Evolutionary conservation across 768 basidiomycete genomes (phyloP).

Genomic region (Leccinum boreale): DNA sequence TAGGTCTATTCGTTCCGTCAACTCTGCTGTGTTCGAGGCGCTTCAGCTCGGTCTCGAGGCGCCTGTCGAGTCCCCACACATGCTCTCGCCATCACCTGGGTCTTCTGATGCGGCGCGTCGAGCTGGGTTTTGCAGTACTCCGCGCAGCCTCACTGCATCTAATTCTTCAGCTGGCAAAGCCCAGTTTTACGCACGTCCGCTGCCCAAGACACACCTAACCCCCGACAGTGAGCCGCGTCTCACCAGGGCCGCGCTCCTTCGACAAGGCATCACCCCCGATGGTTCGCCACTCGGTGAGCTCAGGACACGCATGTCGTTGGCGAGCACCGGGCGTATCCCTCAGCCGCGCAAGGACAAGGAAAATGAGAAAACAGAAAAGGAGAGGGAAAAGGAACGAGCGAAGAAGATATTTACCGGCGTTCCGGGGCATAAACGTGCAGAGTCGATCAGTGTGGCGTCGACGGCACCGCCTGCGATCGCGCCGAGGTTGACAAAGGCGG

Average conservation of each 20-base stretch:
- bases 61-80: constrained; percentile 38
- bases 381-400: constrained; percentile 58
- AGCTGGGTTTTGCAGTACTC: constrained; percentile 17
- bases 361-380: constrained; percentile 42
- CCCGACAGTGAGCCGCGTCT: constrained; percentile 78
- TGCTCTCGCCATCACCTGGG: constrained; percentile 36
- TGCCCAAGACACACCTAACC: constrained; percentile 56
- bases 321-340: constrained; percentile 34
- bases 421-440: constrained; percentile 76
- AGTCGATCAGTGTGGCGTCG: constrained; percentile 67
- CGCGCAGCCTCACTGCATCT: constrained; percentile 33
- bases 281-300: constrained; percentile 16
- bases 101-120: constrained; percentile 20
- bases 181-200: constrained; percentile 61
- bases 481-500: constrained; percentile 75
- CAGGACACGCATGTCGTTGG: constrained; percentile 30
- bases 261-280: constrained; percentile 55
- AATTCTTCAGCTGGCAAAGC: constrained; percentile 43
- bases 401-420: constrained; percentile 70
- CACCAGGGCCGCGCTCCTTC: constrained; percentile 70
- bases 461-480: constrained; percentile 69
- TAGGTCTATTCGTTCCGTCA: constrained; percentile 40
- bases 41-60: constrained; percentile 40
- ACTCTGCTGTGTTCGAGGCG: constrained; percentile 47
- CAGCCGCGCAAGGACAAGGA: constrained; percentile 26